Percentiles rank a stretch among this genome's conserved stretches.
Conservation (phyloP, 495 filamentous ascomycete genomes). For the Penicillium salamii region DNA sequence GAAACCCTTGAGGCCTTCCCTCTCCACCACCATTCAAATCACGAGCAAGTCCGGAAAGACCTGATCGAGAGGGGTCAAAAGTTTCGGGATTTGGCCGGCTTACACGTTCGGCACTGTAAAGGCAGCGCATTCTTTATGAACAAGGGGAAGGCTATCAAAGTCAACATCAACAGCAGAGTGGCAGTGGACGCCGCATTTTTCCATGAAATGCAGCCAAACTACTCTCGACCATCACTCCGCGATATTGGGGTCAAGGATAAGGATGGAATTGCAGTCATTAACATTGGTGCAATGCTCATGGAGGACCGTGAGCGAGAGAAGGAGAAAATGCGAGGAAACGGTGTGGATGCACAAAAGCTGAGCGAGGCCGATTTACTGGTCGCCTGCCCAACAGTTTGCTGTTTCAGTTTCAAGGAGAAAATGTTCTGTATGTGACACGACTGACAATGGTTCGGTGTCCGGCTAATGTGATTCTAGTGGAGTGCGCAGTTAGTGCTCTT, state of each 20-base stretch:
- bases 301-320: constrained; percentile 23
- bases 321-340: constrained; percentile 19
- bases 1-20: constrained; percentile 27
- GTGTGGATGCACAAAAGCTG: constrained; percentile 18
- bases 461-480: constrained; percentile 23
- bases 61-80: constrained; percentile 26
- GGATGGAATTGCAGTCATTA: constrained; percentile 11
- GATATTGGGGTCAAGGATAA: constrained; percentile 10
- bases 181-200: constrained; percentile 25
- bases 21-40: constrained; percentile 20
- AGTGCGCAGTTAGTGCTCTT: constrained; percentile 31
- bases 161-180: constrained; percentile 24
- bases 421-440: constrained; percentile 20
- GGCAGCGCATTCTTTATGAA: constrained; percentile 27
- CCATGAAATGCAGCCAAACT: constrained; percentile 26
- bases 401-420: constrained; percentile 29
- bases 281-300: constrained; percentile 13
- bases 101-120: constrained; percentile 17
- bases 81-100: constrained; percentile 23
- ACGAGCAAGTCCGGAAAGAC: constrained; percentile 15
- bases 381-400: constrained; percentile 23
- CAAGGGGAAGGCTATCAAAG: constrained; percentile 21
- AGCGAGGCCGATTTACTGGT: constrained; percentile 25
- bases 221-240: constrained; percentile 21
- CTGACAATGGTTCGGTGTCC: constrained; percentile 3